Conservation (phyloP, 495 filamentous ascomycete genomes). For the Thozetella sp. region DNA sequence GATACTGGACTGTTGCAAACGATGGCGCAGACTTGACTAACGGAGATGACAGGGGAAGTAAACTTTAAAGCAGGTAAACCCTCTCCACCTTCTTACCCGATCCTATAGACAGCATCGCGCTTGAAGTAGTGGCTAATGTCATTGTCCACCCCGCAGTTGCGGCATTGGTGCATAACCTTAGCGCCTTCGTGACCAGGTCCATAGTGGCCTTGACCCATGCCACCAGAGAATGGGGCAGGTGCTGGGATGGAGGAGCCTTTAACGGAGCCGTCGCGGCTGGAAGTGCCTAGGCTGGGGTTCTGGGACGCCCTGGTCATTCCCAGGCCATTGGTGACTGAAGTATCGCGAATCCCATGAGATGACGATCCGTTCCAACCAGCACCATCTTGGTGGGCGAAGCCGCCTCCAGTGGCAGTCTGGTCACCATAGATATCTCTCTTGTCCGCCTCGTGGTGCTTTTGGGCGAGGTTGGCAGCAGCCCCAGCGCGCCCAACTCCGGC, state of each 20-base stretch:
- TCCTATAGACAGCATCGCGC: slow-evolving; percentile 4
- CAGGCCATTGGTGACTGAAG: too few relatives aligned
- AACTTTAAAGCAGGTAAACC: background rate
- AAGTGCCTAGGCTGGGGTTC: background rate
- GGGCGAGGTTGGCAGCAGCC: background rate
- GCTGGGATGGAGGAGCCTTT: background rate
- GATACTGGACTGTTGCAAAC: too few relatives aligned
- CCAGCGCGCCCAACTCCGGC: background rate
- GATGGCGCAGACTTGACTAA: too few relatives aligned
- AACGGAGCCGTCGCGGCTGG: background rate
- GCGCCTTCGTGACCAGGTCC: slow-evolving; percentile 3
- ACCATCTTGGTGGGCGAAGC: too few relatives aligned
- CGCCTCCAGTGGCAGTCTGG: background rate
- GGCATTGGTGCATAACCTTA: slow-evolving; percentile 4
- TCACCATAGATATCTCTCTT: background rate
- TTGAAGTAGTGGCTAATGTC: slow-evolving; percentile 9
- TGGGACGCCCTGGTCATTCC: background rate
- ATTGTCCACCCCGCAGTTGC: slow-evolving; percentile 1
- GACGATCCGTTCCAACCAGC: too few relatives aligned
- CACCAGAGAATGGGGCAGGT: background rate
- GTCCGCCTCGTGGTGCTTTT: background rate
- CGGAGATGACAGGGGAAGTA: too few relatives aligned
- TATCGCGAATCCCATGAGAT: too few relatives aligned
- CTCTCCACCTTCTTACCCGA: background rate
- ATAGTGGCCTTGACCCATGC: background rate